phyloP scores from a whole-genome alignment of 23 red algal species.

The Pyropia yezoensis region DNA sequence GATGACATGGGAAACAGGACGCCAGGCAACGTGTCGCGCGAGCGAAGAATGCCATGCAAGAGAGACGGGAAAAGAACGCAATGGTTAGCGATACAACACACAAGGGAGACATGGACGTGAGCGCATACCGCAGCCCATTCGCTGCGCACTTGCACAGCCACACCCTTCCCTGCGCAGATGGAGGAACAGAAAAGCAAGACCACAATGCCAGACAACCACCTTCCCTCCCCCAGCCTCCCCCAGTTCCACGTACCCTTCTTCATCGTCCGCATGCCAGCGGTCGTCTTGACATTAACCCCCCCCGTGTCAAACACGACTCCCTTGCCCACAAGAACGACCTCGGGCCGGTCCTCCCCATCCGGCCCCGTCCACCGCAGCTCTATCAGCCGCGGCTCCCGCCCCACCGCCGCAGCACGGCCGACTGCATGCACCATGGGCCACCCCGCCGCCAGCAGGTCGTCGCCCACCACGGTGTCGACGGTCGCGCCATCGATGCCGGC shows the following conservation, averaged over 20 bases:
- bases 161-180: too few species aligned
- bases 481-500: conserved; percentile 27
- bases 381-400: conserved; percentile 61
- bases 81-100: too few species aligned
- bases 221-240: too few species aligned
- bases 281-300: conserved; percentile 80
- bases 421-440: conserved; percentile 91
- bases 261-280: conserved; percentile 85
- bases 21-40: too few species aligned
- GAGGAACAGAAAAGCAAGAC: too few species aligned
- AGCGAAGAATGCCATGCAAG: too few species aligned
- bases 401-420: conserved; percentile 61
- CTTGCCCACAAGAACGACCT: conserved; percentile 82
- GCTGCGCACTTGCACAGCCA: too few species aligned
- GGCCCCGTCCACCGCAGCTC: conserved; percentile 51
- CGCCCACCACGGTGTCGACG: conserved; percentile 47
- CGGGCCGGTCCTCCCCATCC: conserved; percentile 2
- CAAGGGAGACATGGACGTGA: too few species aligned
- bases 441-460: conserved; percentile 50
- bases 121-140: too few species aligned
- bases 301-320: conserved; percentile 90
- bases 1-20: too few species aligned
- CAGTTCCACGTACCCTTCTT: conserved; percentile 39
- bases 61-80: too few species aligned
- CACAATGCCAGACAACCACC: too few species aligned